phyloP scores from a whole-genome alignment of 2,329 filamentous ascomycete species.

The Diaporthe vexans region DNA sequence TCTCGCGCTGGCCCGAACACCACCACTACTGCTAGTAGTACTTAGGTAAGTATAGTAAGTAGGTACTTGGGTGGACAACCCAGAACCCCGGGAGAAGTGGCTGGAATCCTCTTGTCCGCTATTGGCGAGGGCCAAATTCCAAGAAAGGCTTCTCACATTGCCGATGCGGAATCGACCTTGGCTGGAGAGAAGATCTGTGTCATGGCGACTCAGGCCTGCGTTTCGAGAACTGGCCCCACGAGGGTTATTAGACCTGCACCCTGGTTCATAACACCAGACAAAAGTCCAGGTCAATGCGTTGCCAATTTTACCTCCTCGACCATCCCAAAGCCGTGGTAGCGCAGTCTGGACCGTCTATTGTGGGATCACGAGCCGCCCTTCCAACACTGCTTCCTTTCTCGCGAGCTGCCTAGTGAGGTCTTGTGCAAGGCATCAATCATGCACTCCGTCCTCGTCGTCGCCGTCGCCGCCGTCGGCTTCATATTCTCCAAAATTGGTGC shows the following conservation, averaged over 20 bases:
- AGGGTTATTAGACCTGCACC: neutral
- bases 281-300: conserved; percentile 25
- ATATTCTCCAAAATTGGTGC: neutral
- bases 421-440: neutral
- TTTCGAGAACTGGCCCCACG: conserved; percentile 2
- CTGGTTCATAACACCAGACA: conserved; percentile 2
- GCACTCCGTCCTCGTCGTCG: neutral
- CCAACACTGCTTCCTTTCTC: neutral
- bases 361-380: neutral
- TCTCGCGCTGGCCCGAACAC: conserved; percentile 1
- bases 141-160: conserved; percentile 28
- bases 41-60: neutral
- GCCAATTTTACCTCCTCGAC: conserved; percentile 5
- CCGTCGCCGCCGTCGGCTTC: neutral
- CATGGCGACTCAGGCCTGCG: conserved; percentile 26
- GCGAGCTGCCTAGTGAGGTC: neutral
- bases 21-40: no score
- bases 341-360: neutral
- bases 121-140: conserved; percentile 19
- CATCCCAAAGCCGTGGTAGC: neutral
- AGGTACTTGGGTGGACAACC: neutral
- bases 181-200: conserved; percentile 31
- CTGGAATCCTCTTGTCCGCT: neutral
- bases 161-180: conserved; percentile 27
- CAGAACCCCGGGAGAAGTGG: neutral